Evolutionary conservation across 192 early-diverging fungal genomes (phyloP).

Genomic region (Martensiomyces pterosporus): DNA sequence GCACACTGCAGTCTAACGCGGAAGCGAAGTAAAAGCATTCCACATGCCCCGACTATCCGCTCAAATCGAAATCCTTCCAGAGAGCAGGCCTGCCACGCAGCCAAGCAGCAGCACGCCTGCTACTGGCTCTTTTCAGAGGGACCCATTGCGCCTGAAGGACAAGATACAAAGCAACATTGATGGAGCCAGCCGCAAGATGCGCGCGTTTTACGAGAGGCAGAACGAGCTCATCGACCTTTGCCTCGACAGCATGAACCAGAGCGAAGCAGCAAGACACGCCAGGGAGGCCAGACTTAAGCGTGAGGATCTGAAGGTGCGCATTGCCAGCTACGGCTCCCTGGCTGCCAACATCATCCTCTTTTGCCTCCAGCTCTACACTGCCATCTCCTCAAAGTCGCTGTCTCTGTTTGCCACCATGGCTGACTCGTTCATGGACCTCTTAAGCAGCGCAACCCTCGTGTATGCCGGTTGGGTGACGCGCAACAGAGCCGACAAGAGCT

Average conservation of each 20-base stretch:
- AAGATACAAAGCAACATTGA: constrained; percentile 12
- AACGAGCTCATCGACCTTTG: constrained; percentile 78
- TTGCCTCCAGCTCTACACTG: constrained; percentile 58
- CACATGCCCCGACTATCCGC: too few species aligned
- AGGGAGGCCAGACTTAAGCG: constrained; percentile 4
- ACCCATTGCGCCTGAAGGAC: constrained; percentile 15
- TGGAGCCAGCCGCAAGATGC: constrained; percentile 25
- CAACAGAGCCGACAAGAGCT: constrained; percentile 51
- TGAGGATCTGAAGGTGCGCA: constrained; percentile 36
- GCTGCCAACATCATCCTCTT: constrained; percentile 61
- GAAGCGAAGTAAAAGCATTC: too few species aligned
- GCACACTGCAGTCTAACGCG: too few species aligned
- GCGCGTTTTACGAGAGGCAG: constrained; percentile 73
- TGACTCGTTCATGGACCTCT: constrained; percentile 71
- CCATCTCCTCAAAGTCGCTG: constrained; percentile 61
- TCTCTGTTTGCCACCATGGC: constrained; percentile 71
- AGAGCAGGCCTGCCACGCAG: too few species aligned
- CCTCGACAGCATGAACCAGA: constrained; percentile 35
- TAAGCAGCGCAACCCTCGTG: constrained; percentile 55
- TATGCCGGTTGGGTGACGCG: constrained; percentile 56
- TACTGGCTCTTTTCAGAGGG: not conserved
- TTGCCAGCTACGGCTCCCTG: constrained; percentile 64
- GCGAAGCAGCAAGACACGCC: not conserved
- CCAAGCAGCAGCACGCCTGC: too few species aligned
- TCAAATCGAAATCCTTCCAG: constrained; percentile 6